Percentiles rank a stretch among this genome's conserved stretches.
These are phyloP conservation scores for Pseudozyma sp. DNA, from an alignment of 1,284 basidiomycete genomes.

Conservation along the genomic window DNA sequence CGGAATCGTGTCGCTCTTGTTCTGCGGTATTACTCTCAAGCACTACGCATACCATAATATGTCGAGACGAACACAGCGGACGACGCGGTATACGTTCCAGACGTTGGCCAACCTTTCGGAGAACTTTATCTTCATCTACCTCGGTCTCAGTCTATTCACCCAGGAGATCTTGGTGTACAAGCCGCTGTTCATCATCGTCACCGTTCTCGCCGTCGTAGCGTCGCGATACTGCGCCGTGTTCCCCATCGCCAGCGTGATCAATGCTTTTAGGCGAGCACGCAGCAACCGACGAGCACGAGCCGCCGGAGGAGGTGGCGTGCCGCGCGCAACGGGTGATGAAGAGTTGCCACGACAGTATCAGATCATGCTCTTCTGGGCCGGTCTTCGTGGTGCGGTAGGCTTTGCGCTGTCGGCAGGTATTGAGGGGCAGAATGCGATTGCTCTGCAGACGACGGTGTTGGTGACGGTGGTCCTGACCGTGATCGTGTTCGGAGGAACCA, in stretches of 20 bases:
- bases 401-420: constrained; percentile 96
- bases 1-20: constrained; percentile 96
- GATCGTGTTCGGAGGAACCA: constrained; percentile 94
- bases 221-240: constrained; percentile 97
- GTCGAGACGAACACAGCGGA: constrained; percentile 91
- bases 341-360: constrained; percentile 66
- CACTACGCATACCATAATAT: constrained; percentile 99
- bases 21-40: constrained; percentile 98
- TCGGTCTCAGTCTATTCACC: constrained; percentile 95
- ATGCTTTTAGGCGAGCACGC: constrained; percentile 84
- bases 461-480: constrained; percentile 96
- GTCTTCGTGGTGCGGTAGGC: constrained; percentile 92
- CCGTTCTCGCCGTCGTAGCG: constrained; percentile 83
- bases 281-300: constrained; percentile 73
- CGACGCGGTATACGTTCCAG: constrained; percentile 83
- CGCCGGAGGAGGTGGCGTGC: constrained; percentile 43
- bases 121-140: constrained; percentile 99
- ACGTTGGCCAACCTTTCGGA: constrained; percentile 78
- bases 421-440: constrained; percentile 88
- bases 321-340: constrained; percentile 39
- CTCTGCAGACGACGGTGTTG: constrained; percentile 90
- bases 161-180: constrained; percentile 88
- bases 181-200: constrained; percentile 83
- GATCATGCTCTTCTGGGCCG: constrained; percentile 91
- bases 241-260: constrained; percentile 94